Evolutionary conservation across 2,329 filamentous ascomycete species (phyloP), one percentile per base, ranked within the genome.

Genomic region (Ascochyta clinopodiicola): DNA sequence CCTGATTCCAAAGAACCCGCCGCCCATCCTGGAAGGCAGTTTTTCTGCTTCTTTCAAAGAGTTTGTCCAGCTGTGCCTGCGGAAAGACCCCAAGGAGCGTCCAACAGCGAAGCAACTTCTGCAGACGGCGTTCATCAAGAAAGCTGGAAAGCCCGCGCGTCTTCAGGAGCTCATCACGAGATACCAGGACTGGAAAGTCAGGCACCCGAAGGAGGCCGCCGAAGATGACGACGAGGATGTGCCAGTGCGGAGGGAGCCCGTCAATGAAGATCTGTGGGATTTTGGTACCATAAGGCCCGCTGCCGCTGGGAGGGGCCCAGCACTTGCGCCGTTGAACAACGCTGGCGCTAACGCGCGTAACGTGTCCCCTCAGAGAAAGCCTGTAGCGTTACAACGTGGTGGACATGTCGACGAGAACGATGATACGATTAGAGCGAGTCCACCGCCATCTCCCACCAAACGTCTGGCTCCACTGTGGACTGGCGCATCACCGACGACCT

Each of bases 101-200:
- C 94, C 94, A 0, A 89, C 89, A 2, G 93, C 95, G 0, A 91
- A 86, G 68, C 93, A 98, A 42, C 79, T 99, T 49, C 80, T 98
- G 39, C 91, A 91, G 68, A 93, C 97, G 73, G 88, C 92, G 0
- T 99, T 97, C 75, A 88, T 99, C 57, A 87, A 90, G 63, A 88
- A 88, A 67, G 95, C 94, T 15, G 98, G 96, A 79, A 95, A 94
- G 78, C 96, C 93, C 0, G 95, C 89, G n/a, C 97, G 96, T 73
- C 80, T 99, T 37, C 98, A 95, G 1, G 95, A 99, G 77, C 81
- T 99, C 51, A 98, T 99, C 68, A 92, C 97, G 74, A 84, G 95
- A 48, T 87, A 96, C 69, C 90, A 89, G 71, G 86, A 93, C 59
- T 99, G 93, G 92, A 86, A 90, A 50, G 88, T 91, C 22, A 89